Conservation (phyloP, 768 basidiomycete species). For the Amanita jacksonii region DNA sequence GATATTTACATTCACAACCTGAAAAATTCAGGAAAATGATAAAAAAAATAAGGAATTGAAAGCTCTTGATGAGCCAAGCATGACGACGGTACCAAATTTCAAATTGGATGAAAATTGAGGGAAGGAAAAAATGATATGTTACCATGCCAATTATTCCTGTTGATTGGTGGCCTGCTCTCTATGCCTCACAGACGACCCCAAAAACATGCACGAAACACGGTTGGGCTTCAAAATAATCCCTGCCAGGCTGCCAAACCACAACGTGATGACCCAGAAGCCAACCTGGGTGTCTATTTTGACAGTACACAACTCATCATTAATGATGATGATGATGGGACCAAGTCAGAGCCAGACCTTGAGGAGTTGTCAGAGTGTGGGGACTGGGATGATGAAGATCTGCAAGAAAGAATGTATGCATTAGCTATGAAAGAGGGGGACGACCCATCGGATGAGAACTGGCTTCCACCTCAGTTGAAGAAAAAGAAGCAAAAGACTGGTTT, state of each 20-base stretch:
- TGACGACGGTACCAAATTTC: background rate
- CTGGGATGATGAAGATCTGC: background rate
- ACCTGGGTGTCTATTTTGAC: too few relatives aligned
- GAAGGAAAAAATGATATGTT: too few relatives aligned
- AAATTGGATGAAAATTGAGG: too few relatives aligned
- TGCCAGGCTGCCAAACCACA: background rate
- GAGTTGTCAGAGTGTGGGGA: background rate
- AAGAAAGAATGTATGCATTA: background rate
- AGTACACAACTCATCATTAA: too few relatives aligned
- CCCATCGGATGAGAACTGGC: background rate
- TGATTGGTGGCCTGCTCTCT: background rate
- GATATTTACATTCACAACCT: conserved; percentile 1
- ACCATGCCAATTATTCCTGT: background rate
- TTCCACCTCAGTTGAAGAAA: background rate
- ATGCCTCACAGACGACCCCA: too few relatives aligned
- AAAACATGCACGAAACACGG: background rate
- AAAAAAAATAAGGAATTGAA: background rate
- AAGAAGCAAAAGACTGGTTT: background rate
- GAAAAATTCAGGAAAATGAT: background rate
- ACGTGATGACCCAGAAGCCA: too few relatives aligned
- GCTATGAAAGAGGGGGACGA: background rate
- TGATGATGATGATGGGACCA: too few relatives aligned
- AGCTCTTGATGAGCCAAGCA: too few relatives aligned
- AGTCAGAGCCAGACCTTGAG: background rate
- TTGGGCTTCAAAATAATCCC: conserved; percentile 8